A percentile compares a stretch with the other conserved stretches of the same genome.
Evolutionary conservation across 768 basidiomycete species (phyloP).

Genomic region (Hydnomerulius pinastri): DNA sequence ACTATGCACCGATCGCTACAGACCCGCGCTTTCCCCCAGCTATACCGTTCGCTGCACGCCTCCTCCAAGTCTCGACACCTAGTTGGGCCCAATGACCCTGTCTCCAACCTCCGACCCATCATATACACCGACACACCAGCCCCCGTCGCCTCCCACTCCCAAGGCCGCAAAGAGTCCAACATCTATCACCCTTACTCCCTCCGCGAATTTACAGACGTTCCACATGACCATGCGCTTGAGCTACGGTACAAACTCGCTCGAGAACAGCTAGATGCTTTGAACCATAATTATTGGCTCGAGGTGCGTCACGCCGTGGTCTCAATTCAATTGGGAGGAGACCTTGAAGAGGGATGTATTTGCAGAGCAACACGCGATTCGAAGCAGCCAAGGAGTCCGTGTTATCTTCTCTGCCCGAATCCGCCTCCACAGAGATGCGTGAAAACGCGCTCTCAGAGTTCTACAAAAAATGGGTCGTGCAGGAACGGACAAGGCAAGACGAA

Average conservation of each 20-base stretch:
- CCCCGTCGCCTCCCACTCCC: constrained; percentile 25
- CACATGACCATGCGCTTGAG: constrained; percentile 47
- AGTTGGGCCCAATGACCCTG: constrained; percentile 73
- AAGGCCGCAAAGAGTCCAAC: constrained; percentile 33
- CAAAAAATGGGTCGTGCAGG: constrained; percentile 72
- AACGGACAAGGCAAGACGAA: constrained; percentile 52
- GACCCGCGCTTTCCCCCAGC: neutral
- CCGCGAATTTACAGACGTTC: constrained; percentile 55
- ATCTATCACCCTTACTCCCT: constrained; percentile 75
- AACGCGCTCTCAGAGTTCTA: constrained; percentile 74
- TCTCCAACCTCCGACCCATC: constrained; percentile 79
- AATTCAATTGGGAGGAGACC: neutral
- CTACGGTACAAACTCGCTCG: constrained; percentile 71
- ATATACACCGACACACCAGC: constrained; percentile 65
- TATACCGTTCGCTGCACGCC: constrained; percentile 21
- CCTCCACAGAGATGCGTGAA: constrained; percentile 59
- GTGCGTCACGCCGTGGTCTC: constrained; percentile 44
- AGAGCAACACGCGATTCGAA: constrained; percentile 86
- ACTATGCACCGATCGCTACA: neutral
- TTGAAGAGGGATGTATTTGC: constrained; percentile 9
- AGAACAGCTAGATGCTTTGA: constrained; percentile 72
- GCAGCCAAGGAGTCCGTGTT: constrained; percentile 63
- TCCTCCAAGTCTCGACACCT: constrained; percentile 36
- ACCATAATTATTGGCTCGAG: constrained; percentile 80
- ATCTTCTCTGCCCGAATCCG: constrained; percentile 51